Base-by-base conservation (phyloP, 305 asterid genomes). In the Fraxinus paxiana region DNA sequence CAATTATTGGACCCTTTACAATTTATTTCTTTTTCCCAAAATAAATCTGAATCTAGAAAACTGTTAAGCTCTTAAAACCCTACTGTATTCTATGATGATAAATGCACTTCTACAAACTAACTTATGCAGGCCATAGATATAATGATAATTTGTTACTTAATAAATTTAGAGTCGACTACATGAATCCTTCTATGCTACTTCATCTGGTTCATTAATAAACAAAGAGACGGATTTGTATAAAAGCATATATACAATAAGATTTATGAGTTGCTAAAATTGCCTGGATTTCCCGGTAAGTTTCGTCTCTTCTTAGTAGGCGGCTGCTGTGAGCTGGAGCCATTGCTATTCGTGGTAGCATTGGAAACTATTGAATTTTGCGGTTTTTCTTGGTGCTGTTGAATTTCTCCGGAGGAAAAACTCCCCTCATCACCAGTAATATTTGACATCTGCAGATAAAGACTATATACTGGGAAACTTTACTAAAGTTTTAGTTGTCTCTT, bases 371-470 rank as follows among this genome's bases (percentile, higher is more conserved):
- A 56, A 31, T 26, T 63, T 46, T 79, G 88, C 51, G 79, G 86
- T 20, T 84, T 77, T 77, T 90, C 89, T 75, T 79, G 88, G 31
- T 76, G 84, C 70, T 90, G 88, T 1, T 89, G 96, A 35, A 89
- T 91, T 88, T 94, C 98, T 70, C 88, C 96, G 7, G 98, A 94
- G 75, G 98, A 93, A 85, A 94, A 92, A 76, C 98, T 93, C 10
- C 95, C 95, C 22, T 92, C 98, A 79, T 91, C 97, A 80, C 91
- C 98, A 81, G 94, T 82, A 54, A 84, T 84, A 87, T 93, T 93
- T 83, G 97, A 92, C 98, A 94, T 93, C 59, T 48, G 20, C 81
- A 34, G 34, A 77, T 51, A 51, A 48, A 59, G 6, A 51, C 4
- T 80, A 65, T 46, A 30, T 73, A 22, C 61, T 46, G 63, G 70